Evolutionary conservation across 192 early-diverging fungal genomes (phyloP).

Genomic region (Rhizophlyctis rosea): DNA sequence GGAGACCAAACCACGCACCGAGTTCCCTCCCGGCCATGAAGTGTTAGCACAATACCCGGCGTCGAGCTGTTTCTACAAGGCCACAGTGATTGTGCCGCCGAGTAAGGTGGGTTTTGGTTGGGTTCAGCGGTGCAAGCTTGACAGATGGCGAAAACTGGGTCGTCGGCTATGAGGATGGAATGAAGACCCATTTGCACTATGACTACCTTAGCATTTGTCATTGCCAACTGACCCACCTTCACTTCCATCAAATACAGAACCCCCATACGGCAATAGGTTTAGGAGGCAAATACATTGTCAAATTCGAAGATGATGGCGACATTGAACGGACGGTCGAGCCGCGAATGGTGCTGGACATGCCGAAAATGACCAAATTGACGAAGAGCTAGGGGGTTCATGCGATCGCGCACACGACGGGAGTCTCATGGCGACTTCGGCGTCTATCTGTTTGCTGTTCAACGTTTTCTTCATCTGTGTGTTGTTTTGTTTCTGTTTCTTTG

Average conservation of each 20-base stretch:
- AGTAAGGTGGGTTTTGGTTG: slow-evolving; percentile 41
- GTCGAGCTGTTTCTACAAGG: slow-evolving; percentile 48
- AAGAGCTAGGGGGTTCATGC: no score
- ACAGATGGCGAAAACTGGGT: not conserved
- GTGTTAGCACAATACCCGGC: slow-evolving; percentile 47
- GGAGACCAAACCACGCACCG: slow-evolving; percentile 10
- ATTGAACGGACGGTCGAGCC: slow-evolving; percentile 24
- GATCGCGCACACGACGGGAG: no score
- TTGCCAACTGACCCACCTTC: not conserved
- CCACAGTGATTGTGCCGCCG: slow-evolving; percentile 30
- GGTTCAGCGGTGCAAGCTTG: no score
- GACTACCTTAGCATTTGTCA: not conserved
- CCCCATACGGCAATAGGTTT: no score
- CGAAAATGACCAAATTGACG: slow-evolving; percentile 5
- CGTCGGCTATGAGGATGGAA: not conserved
- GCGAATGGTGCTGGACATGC: slow-evolving; percentile 25
- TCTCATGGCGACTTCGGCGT: not conserved
- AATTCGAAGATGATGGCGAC: slow-evolving; percentile 46
- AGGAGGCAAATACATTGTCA: slow-evolving; percentile 25
- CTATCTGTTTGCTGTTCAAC: not conserved
- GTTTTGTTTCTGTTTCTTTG: no score
- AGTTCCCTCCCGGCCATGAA: slow-evolving; percentile 33
- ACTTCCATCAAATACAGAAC: slow-evolving; percentile 14
- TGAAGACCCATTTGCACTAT: not conserved
- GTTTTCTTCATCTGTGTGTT: not conserved